These are phyloP conservation scores for Nothophoma quercina DNA, from an alignment of 2,329 filamentous ascomycete species.

Conservation along the genomic window DNA sequence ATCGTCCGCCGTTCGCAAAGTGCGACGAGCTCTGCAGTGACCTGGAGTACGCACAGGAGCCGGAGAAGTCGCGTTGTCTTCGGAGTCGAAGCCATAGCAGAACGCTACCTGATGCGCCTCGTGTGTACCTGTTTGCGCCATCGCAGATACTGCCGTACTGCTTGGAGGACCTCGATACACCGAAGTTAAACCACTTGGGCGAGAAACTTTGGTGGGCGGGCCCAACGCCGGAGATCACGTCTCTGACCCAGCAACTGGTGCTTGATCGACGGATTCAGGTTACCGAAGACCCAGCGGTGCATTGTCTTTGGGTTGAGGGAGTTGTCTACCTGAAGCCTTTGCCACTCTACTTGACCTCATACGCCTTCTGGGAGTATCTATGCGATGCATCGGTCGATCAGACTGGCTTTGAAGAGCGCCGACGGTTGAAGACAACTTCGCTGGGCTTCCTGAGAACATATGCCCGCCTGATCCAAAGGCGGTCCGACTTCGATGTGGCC, in stretches of 20 bases:
- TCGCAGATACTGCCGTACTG: background rate
- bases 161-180: background rate
- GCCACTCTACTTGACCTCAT: slow-evolving; percentile 17
- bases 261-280: slow-evolving; percentile 25
- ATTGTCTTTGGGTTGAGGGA: slow-evolving; percentile 26
- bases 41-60: slow-evolving; percentile 15
- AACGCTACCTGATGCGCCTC: background rate
- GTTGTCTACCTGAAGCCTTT: background rate
- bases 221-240: slow-evolving; percentile 3
- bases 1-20: slow-evolving; percentile 17
- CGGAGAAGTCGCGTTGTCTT: slow-evolving; percentile 19
- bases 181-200: background rate
- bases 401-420: background rate
- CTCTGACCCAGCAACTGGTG: slow-evolving; percentile 26
- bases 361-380: slow-evolving; percentile 31
- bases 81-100: slow-evolving; percentile 1
- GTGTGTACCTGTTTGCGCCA: background rate
- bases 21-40: slow-evolving; percentile 22
- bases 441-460: background rate
- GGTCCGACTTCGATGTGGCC: background rate
- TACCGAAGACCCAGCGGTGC: slow-evolving; percentile 29
- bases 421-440: background rate
- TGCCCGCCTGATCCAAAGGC: background rate
- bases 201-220: slow-evolving; percentile 2
- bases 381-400: slow-evolving; percentile 22